A percentile compares a stretch with the other conserved stretches of the same genome.
phyloP scores from a whole-genome alignment of 164 flowering plant species.

The Stephania japonica region DNA sequence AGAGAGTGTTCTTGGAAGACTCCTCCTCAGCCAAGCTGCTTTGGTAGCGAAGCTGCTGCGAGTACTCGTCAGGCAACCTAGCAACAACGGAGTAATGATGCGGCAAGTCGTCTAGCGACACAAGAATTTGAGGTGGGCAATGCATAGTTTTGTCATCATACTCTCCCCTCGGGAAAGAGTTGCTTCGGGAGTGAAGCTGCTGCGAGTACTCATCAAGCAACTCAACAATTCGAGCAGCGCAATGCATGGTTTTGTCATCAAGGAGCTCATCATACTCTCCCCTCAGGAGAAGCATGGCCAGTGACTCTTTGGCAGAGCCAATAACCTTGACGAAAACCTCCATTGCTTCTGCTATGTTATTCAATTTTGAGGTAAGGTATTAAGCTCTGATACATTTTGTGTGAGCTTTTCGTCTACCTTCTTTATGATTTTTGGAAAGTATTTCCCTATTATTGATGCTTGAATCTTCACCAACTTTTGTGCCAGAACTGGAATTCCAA shows the following conservation, averaged over 20 bases:
- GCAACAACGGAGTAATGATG: too few relatives aligned
- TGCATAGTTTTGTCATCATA: too few relatives aligned
- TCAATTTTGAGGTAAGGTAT: not conserved
- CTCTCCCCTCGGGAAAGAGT: too few relatives aligned
- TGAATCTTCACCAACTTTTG: conserved; percentile 4
- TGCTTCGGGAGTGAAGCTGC: not conserved
- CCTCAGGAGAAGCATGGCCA: not conserved
- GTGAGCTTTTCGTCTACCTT: not conserved
- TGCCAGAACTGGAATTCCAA: conserved; percentile 4
- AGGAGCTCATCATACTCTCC: conserved; percentile 10
- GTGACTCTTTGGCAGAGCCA: conserved; percentile 3
- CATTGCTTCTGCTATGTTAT: not conserved
- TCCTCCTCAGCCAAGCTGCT: not conserved
- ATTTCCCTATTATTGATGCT: not conserved
- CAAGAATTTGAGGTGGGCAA: too few relatives aligned
- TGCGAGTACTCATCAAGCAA: conserved; percentile 1
- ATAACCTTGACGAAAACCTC: conserved; percentile 4
- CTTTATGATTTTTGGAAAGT: conserved; percentile 6
- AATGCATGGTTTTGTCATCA: conserved; percentile 1
- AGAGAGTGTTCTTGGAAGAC: not conserved
- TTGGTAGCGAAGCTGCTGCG: too few relatives aligned
- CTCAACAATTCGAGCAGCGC: conserved; percentile 8
- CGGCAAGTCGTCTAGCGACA: too few relatives aligned
- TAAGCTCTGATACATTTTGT: conserved; percentile 3
- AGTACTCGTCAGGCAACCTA: too few relatives aligned